Conservation (phyloP, 805 yeast species). For the Lipomyces japonicus region DNA sequence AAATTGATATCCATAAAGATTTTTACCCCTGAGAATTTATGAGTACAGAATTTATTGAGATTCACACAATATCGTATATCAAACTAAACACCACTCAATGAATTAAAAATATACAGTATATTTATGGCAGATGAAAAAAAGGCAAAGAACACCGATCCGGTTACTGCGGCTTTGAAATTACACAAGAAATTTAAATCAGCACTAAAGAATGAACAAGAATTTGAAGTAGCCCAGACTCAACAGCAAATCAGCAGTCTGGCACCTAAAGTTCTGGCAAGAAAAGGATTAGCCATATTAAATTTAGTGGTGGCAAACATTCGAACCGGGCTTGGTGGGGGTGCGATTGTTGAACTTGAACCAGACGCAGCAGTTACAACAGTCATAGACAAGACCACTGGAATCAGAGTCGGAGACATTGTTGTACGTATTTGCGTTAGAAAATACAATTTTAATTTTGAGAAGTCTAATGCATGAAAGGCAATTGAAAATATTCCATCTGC, state of each 20-base stretch:
- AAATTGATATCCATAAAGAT: too few species aligned
- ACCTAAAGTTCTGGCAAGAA: constrained; percentile 60
- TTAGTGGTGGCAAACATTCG: constrained; percentile 56
- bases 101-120: too few species aligned
- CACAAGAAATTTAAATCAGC: constrained; percentile 16
- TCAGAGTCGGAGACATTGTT: constrained; percentile 29
- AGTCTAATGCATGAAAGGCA: constrained; percentile 9
- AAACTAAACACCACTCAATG: too few species aligned
- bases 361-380: constrained; percentile 48
- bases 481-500: constrained; percentile 16
- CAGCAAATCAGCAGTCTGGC: constrained; percentile 47
- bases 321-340: constrained; percentile 77
- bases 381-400: constrained; percentile 30
- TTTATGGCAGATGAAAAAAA: too few species aligned
- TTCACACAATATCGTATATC: too few species aligned
- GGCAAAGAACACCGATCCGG: too few species aligned
- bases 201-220: constrained; percentile 45
- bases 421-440: constrained; percentile 1
- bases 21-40: too few species aligned
- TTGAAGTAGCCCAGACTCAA: constrained; percentile 50
- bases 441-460: not conserved
- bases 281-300: constrained; percentile 75
- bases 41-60: too few species aligned
- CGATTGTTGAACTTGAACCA: constrained; percentile 56
- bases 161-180: not conserved